Conservation (phyloP, 768 basidiomycete species). For the Austroboletus eburneus region DNA sequence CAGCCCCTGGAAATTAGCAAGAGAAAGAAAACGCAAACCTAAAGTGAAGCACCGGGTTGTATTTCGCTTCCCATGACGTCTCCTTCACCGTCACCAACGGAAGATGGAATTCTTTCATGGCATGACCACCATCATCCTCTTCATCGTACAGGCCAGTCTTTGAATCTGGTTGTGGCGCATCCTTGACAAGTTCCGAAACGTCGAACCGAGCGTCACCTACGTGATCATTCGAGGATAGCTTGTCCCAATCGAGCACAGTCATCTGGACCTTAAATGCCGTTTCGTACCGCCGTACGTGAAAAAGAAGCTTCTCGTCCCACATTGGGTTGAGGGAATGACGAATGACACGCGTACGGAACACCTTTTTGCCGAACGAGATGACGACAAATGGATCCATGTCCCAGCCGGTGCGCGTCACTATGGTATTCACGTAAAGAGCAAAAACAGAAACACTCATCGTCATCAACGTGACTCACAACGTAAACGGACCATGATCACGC, state of each 20-base stretch:
- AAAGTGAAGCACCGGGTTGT: slow-evolving; percentile 66
- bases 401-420: slow-evolving; percentile 83
- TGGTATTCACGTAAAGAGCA: background rate
- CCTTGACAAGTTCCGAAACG: slow-evolving; percentile 62
- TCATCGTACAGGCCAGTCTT: slow-evolving; percentile 45
- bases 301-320: slow-evolving; percentile 95
- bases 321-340: slow-evolving; percentile 80
- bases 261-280: slow-evolving; percentile 73
- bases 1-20: slow-evolving; percentile 4
- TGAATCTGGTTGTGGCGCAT: slow-evolving; percentile 62
- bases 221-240: slow-evolving; percentile 82
- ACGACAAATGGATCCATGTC: slow-evolving; percentile 99
- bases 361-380: slow-evolving; percentile 94
- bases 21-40: slow-evolving; percentile 36
- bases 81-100: slow-evolving; percentile 59
- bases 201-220: slow-evolving; percentile 78
- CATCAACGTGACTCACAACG: background rate
- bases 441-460: background rate
- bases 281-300: slow-evolving; percentile 91
- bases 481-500: slow-evolving; percentile 31
- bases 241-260: slow-evolving; percentile 95
- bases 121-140: slow-evolving; percentile 31
- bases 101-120: slow-evolving; percentile 73
- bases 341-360: slow-evolving; percentile 88
- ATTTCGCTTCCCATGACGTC: slow-evolving; percentile 65